Evolutionary conservation across 768 basidiomycete species (phyloP).

Genomic region (Kwoniella shandongensis): DNA sequence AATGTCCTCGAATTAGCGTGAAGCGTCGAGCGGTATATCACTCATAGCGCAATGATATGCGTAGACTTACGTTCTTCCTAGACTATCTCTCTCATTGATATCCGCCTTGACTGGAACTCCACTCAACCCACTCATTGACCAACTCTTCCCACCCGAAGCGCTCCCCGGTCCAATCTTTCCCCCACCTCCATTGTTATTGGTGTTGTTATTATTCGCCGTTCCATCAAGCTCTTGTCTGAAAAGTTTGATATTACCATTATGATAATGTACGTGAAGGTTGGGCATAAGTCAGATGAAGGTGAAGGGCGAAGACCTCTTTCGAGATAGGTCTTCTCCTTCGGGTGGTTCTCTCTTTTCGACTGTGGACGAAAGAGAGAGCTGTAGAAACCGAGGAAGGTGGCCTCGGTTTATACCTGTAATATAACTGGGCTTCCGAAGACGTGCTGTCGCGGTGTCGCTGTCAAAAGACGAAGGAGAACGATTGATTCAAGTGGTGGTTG

Average conservation of each 20-base stretch:
- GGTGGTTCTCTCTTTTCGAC: too few relatives aligned
- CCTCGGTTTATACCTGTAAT: conserved; percentile 25
- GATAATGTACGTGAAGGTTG: conserved; percentile 47
- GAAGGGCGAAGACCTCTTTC: too few relatives aligned
- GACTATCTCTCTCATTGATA: conserved; percentile 51
- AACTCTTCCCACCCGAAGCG: conserved; percentile 37
- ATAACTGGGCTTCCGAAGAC: not conserved
- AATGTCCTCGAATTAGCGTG: not conserved
- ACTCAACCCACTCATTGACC: conserved; percentile 34
- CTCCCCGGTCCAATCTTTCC: conserved; percentile 24
- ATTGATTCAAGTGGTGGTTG: too few relatives aligned
- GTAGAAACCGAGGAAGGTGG: conserved; percentile 40
- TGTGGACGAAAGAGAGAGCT: not conserved
- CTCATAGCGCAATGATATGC: too few relatives aligned
- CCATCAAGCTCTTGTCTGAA: conserved; percentile 47
- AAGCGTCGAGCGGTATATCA: too few relatives aligned
- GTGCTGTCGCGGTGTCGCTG: not conserved
- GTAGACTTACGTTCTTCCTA: conserved; percentile 47
- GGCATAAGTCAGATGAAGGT: too few relatives aligned
- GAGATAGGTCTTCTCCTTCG: too few relatives aligned
- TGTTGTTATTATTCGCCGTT: not conserved
- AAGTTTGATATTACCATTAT: conserved; percentile 47
- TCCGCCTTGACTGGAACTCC: conserved; percentile 38
- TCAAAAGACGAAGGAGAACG: not conserved
- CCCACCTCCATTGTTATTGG: conserved; percentile 4